Conservation (phyloP, 1,284 basidiomycete species). For the Ceratobasidium papillatum region DNA sequence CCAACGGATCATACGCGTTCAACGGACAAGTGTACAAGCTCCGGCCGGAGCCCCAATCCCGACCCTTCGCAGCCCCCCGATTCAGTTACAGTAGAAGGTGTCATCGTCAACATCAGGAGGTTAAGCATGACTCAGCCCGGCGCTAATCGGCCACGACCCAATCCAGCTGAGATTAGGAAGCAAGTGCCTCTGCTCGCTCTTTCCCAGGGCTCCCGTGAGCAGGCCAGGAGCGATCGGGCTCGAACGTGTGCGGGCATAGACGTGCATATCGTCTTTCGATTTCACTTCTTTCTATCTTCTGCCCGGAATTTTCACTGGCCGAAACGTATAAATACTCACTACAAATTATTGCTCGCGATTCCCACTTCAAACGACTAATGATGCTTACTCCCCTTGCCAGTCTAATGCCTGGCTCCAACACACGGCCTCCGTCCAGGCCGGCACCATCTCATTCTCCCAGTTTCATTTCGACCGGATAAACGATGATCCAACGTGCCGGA, state of each 20-base stretch:
- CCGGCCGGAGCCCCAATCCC: conserved; percentile 27
- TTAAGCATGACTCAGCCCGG: conserved; percentile 6
- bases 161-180: conserved; percentile 15
- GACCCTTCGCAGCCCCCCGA: background rate
- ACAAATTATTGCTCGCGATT: background rate
- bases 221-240: background rate
- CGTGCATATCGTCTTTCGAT: background rate
- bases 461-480: conserved; percentile 14
- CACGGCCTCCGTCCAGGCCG: background rate
- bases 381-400: background rate
- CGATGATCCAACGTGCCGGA: background rate
- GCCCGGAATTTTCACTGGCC: background rate
- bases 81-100: background rate
- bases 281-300: background rate
- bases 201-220: background rate
- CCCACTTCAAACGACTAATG: background rate
- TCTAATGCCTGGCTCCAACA: background rate
- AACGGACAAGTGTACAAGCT: background rate
- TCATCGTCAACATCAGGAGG: background rate
- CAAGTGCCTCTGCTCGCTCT: background rate
- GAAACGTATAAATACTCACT: background rate
- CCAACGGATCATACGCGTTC: conserved; percentile 26
- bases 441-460: background rate
- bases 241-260: background rate
- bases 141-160: background rate